Evolutionary conservation across 2,329 filamentous ascomycete species (phyloP).

Genomic region (Teratosphaeria epicoccoides): DNA sequence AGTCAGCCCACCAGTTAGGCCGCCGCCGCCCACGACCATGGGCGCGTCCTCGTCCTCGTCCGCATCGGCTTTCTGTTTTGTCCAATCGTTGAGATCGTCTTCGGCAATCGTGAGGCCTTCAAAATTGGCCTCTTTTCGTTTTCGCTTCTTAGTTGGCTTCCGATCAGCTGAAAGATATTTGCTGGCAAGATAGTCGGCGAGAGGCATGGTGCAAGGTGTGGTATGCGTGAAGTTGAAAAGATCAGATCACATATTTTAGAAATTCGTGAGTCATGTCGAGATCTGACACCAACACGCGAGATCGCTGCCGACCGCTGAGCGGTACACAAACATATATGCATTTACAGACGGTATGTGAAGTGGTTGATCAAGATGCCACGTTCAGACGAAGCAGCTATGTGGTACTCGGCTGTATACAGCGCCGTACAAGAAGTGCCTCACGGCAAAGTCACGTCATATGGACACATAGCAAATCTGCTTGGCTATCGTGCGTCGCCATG

Average conservation of each 20-base stretch:
- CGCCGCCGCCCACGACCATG: conserved; percentile 27
- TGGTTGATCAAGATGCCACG: conserved; percentile 45
- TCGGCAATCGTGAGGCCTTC: conserved; percentile 39
- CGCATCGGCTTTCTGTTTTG: conserved; percentile 39
- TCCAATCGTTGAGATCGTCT: conserved; percentile 46
- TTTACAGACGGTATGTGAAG: conserved; percentile 5
- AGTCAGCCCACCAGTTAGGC: conserved; percentile 45
- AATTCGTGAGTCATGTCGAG: background rate
- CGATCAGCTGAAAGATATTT: conserved; percentile 71
- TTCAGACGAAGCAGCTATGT: conserved; percentile 63
- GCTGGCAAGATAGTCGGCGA: conserved; percentile 79
- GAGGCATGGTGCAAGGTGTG: conserved; percentile 35
- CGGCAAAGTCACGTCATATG: conserved; percentile 80
- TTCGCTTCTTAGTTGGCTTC: conserved; percentile 45
- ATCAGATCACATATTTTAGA: background rate
- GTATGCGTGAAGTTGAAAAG: background rate
- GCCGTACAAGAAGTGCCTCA: conserved; percentile 76
- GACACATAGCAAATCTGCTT: conserved; percentile 62
- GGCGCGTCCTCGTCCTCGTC: conserved; percentile 45
- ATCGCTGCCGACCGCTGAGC: background rate
- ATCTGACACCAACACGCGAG: background rate
- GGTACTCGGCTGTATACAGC: conserved; percentile 67
- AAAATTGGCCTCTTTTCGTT: conserved; percentile 32
- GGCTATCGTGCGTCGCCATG: conserved; percentile 52
- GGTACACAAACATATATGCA: background rate